A percentile compares a stretch with the other conserved stretches of the same genome.
Conservation (phyloP, 768 basidiomycete species). For the Postia placenta region DNA sequence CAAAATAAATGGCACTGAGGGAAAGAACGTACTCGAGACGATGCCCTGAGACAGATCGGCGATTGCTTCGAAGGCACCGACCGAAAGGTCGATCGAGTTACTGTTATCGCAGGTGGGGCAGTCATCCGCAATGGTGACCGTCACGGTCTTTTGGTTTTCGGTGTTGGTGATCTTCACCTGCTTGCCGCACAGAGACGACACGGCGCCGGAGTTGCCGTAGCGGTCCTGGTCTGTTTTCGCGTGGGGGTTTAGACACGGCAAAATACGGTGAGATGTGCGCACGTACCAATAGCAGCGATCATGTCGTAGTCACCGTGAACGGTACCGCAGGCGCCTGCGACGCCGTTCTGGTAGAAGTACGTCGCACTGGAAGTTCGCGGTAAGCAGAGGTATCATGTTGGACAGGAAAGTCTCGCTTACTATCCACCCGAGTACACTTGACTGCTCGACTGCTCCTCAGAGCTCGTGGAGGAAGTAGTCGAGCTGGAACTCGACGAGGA, state of each 20-base stretch:
- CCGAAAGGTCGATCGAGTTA: constrained; percentile 73
- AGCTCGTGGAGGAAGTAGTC: neutral
- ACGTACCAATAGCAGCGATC: constrained; percentile 56
- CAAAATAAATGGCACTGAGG: neutral
- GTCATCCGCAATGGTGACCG: constrained; percentile 50
- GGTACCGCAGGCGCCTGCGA: constrained; percentile 75
- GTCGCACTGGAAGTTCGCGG: constrained; percentile 28
- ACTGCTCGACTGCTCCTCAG: neutral
- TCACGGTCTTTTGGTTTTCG: constrained; percentile 49
- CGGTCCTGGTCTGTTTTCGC: constrained; percentile 36
- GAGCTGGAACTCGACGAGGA: too few species aligned
- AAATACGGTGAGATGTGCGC: neutral
- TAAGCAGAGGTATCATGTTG: neutral
- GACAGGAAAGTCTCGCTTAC: neutral
- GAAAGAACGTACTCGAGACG: constrained; percentile 45
- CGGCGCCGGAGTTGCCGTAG: constrained; percentile 41
- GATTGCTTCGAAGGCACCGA: constrained; percentile 57
- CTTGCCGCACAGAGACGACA: constrained; percentile 60
- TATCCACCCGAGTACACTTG: neutral
- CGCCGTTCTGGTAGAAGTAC: constrained; percentile 44
- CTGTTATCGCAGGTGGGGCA: constrained; percentile 71
- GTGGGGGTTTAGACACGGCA: too few species aligned
- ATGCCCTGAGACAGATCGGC: constrained; percentile 43
- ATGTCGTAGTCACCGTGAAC: constrained; percentile 47
- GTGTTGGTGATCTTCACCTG: constrained; percentile 59